Evolutionary conservation across 2,329 filamentous ascomycete genomes (phyloP).

Genomic region (Ophiostoma pallidulum): DNA sequence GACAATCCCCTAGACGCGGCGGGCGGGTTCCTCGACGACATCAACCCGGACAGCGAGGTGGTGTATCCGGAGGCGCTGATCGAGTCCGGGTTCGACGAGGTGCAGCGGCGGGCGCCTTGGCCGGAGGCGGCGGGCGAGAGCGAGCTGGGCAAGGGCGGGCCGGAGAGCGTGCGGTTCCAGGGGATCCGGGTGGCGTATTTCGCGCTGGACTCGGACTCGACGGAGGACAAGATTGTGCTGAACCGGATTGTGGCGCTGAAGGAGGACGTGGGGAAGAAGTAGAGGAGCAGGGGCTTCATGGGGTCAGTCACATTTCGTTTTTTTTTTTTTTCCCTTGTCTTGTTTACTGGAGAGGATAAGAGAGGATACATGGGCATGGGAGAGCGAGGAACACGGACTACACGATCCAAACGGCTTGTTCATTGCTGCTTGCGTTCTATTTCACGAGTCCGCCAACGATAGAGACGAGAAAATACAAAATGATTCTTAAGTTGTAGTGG

Average conservation of each 20-base stretch:
- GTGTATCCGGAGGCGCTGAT: conserved; percentile 71
- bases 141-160: conserved; percentile 50
- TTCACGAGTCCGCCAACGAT: too few relatives aligned
- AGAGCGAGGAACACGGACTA: too few relatives aligned
- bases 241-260: conserved; percentile 90
- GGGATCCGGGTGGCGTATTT: conserved; percentile 84
- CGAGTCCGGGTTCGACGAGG: conserved; percentile 73
- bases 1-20: conserved; percentile 69
- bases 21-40: conserved; percentile 72
- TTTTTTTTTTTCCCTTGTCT: too few relatives aligned
- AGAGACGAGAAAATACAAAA: too few relatives aligned
- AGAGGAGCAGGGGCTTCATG: too few relatives aligned
- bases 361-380: too few relatives aligned
- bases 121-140: conserved; percentile 66
- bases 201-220: conserved; percentile 66
- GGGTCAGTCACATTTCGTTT: too few relatives aligned
- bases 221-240: conserved; percentile 69
- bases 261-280: conserved; percentile 66
- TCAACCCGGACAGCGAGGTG: conserved; percentile 76
- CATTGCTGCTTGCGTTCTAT: too few relatives aligned
- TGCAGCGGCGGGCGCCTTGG: conserved; percentile 67
- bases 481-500: too few relatives aligned
- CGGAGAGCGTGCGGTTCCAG: conserved; percentile 80
- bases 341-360: too few relatives aligned
- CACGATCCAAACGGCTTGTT: too few relatives aligned